A percentile compares a stretch with the other conserved stretches of the same genome.
phyloP scores from a whole-genome alignment of 1,139 yeast species.

The Yamadazyma dushanensis region DNA sequence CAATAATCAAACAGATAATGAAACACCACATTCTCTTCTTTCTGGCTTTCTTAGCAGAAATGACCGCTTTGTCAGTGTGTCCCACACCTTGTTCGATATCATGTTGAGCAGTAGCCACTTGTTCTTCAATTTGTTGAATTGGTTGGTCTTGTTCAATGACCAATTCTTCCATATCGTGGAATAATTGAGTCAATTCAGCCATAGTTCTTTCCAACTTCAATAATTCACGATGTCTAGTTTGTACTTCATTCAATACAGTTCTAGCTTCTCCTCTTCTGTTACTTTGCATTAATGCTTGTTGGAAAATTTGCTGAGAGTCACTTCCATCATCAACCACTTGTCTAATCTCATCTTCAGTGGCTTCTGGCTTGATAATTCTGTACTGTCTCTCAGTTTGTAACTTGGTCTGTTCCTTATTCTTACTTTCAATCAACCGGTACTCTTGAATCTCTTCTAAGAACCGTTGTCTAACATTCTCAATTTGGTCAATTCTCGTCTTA shows the following conservation, averaged over 20 bases:
- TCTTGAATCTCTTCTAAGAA: conserved; percentile 85
- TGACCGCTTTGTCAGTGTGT: conserved; percentile 88
- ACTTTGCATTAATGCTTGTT: conserved; percentile 88
- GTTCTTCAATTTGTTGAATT: conserved; percentile 79
- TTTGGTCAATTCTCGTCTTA: conserved; percentile 83
- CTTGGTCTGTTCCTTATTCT: conserved; percentile 80
- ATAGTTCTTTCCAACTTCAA: conserved; percentile 93
- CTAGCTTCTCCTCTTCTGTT: conserved; percentile 97
- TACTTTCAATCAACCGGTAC: conserved; percentile 83
- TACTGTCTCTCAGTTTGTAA: conserved; percentile 92
- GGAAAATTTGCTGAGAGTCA: conserved; percentile 87
- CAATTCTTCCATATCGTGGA: conserved; percentile 94
- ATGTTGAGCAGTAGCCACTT: conserved; percentile 79
- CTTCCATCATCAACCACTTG: conserved; percentile 78
- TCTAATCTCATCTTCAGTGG: conserved; percentile 78
- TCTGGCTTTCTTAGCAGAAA: conserved; percentile 86
- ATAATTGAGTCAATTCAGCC: conserved; percentile 92
- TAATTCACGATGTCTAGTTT: conserved; percentile 92
- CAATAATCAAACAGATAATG: conserved; percentile 58
- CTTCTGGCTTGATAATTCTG: conserved; percentile 90
- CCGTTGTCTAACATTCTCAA: conserved; percentile 82
- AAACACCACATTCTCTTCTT: conserved; percentile 89
- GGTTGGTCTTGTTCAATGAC: conserved; percentile 95
- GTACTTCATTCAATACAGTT: conserved; percentile 93
- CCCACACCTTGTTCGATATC: conserved; percentile 95